Evolutionary conservation across 2,329 filamentous ascomycete genomes (phyloP), one percentile per base, ranked within the genome.

Genomic region (Scedosporium dehoogii): DNA sequence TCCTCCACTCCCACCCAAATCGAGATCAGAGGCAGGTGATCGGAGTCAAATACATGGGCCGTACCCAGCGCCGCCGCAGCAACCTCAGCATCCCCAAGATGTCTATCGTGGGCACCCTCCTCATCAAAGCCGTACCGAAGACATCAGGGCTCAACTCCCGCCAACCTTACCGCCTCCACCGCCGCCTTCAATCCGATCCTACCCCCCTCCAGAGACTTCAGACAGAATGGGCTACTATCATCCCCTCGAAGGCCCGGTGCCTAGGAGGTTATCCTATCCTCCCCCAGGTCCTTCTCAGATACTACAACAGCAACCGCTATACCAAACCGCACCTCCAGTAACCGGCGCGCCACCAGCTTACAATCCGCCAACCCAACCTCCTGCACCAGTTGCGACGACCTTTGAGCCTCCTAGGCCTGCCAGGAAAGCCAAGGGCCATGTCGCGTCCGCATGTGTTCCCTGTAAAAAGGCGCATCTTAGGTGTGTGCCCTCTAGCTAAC

Each of bases 391-490:
- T 44, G 73, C 72, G 25, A 73, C 77, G 42, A 73, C 78, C 3
- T 81, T 79, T 65, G 74, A 77, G 10, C 85, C 84, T 46, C 82
- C 84, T 1, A 87, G 85, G 68, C 78, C 83, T 6, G 84, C 86
- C 65, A 79, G 85, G 67, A 88, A 88, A 72, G 86, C 87, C 5
- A 91, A 91, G 71, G 88, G 89, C 14, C 90, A 94, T 76, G 90
- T 93, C 61, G 89, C 89, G 59, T 92, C 89, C 42, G 90, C 90
- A 27, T 94, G 90, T 72, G 87, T 93, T 67, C 91, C 91, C 64
- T 94, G 90, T 77, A 93, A 93, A 72, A 86, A 85, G 73, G 90
- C 90, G 44, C 90, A 94, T 81, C 81, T 94, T 66, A 80, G 85
- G 84, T 86, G 75, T 71, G 78, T 68, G 58, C 57, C 51, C 2